Base-by-base conservation (phyloP, 352 stramenopile genomes). In the Vaucheria bursata region DNA sequence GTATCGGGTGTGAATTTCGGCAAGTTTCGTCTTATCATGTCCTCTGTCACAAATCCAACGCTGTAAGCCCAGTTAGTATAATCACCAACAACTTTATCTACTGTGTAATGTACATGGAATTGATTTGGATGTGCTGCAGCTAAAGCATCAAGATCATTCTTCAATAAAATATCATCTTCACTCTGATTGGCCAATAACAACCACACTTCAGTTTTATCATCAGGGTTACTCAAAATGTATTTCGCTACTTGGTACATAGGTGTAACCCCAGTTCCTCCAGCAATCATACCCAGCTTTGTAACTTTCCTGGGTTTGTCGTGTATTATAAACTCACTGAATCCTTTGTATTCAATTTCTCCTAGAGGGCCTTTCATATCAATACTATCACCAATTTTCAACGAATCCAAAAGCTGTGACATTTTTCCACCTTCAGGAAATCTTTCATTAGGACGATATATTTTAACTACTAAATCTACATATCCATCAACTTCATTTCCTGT, bases 241-340 rank as follows among this genome's bases (percentile, higher is more conserved):
- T 34, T 31, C 53, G 53, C 53, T 2, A 68, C 53, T 87, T 98
- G 95, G 52, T 98, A 86, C 94, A 98, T 98, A 36, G 95, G 95
- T 4, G 95, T 98, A 85, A 98, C 97, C 68, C 95, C 95, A 25
- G 95, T 98, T 68, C 95, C 95, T 35, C 95, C 95, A 1, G 95
- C 95, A 84, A 98, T 96, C 94, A 98, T 97, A 68, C 90, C 93
- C 79, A 98, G 90, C 84, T 95, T 93, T 79, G 86, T 90, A 84
- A 85, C 88, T 76, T 88, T 84, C 8, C 71, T 73, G 18, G 71
- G 72, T 68, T 75, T 71, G 37, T 50, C 89, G 83, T 97, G 93
- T 81, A 98, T 94, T 71, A 91, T 89, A 84, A 98, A 96, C 78
- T 91, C 88, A 18, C 91, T 91, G 53, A 89, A 88, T 40, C 91